These are phyloP conservation scores for Naganishia albida DNA, from an alignment of 1,284 basidiomycete species.

Conservation along the genomic window DNA sequence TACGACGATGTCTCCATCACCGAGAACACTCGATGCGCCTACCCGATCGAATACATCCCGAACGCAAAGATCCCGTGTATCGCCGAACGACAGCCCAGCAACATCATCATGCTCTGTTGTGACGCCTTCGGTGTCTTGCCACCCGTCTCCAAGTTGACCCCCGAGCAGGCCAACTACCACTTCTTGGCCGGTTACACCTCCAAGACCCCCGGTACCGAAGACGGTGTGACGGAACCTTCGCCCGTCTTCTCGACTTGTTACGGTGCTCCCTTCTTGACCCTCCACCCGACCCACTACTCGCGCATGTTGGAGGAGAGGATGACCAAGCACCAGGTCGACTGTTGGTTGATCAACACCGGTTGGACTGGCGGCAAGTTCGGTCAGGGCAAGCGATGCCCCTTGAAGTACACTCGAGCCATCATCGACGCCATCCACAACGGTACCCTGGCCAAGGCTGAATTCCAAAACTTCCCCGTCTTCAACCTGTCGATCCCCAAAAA, in stretches of 20 bases:
- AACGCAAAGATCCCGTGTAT: slow-evolving; percentile 92
- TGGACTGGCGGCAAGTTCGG: slow-evolving; percentile 97
- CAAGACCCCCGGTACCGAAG: slow-evolving; percentile 86
- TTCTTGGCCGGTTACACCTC: slow-evolving; percentile 96
- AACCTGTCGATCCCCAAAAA: slow-evolving; percentile 76
- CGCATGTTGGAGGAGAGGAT: slow-evolving; percentile 96
- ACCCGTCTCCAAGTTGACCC: slow-evolving; percentile 87
- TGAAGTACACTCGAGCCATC: slow-evolving; percentile 93
- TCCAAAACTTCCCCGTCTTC: slow-evolving; percentile 78
- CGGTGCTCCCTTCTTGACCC: slow-evolving; percentile 97
- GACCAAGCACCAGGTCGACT: slow-evolving; percentile 85
- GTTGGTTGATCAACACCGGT: slow-evolving; percentile 99
- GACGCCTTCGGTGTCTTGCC: slow-evolving; percentile 98
- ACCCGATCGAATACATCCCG: slow-evolving; percentile 94
- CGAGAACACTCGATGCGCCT: slow-evolving; percentile 98
- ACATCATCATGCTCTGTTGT: slow-evolving; percentile 98
- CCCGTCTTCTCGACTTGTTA: slow-evolving; percentile 99
- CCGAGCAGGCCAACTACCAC: slow-evolving; percentile 96
- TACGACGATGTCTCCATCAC: slow-evolving; percentile 97
- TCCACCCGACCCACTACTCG: slow-evolving; percentile 92
- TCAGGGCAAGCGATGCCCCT: slow-evolving; percentile 77
- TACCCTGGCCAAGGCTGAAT: slow-evolving; percentile 80
- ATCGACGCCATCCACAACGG: slow-evolving; percentile 97
- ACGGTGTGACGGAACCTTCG: slow-evolving; percentile 95
- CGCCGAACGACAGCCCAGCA: slow-evolving; percentile 79